These are phyloP conservation scores for Penicillium chermesinum DNA, from an alignment of 495 filamentous ascomycete genomes.

Conservation along the genomic window DNA sequence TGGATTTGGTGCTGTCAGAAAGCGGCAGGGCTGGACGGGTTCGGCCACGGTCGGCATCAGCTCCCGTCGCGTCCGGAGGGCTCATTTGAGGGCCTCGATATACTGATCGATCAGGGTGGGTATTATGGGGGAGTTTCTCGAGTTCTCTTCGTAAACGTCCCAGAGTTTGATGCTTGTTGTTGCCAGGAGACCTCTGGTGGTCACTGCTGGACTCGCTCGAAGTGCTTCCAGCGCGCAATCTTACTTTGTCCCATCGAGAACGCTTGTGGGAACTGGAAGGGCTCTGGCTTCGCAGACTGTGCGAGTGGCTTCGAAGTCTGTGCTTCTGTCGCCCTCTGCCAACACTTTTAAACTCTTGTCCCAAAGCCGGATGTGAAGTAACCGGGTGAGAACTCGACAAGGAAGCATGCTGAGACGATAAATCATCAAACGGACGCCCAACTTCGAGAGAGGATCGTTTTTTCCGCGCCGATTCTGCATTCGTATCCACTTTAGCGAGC, in stretches of 20 bases:
- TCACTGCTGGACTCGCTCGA: constrained; percentile 30
- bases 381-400: constrained; percentile 21
- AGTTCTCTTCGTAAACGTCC: constrained; percentile 11
- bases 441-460: constrained; percentile 11
- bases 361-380: constrained; percentile 16
- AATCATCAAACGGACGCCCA: constrained; percentile 11
- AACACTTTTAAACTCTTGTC: constrained; percentile 26
- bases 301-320: constrained; percentile 24
- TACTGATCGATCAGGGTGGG: constrained; percentile 5
- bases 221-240: constrained; percentile 25
- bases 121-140: constrained; percentile 5
- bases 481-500: constrained; percentile 18
- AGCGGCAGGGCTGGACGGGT: constrained; percentile 3
- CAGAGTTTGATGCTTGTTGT: constrained; percentile 5
- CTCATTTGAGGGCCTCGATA: constrained; percentile 10
- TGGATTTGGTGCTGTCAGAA: constrained; percentile 6
- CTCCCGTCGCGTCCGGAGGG: constrained; percentile 3
- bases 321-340: constrained; percentile 33
- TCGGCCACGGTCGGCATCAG: background rate
- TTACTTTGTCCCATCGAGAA: constrained; percentile 22
- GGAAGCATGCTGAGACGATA: constrained; percentile 27
- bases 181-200: constrained; percentile 9
- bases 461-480: constrained; percentile 14
- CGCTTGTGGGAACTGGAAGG: constrained; percentile 19
- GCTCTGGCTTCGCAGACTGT: constrained; percentile 23